phyloP scores from a whole-genome alignment of 371 early-diverging fungal genomes.

The Mortierella sp. region DNA sequence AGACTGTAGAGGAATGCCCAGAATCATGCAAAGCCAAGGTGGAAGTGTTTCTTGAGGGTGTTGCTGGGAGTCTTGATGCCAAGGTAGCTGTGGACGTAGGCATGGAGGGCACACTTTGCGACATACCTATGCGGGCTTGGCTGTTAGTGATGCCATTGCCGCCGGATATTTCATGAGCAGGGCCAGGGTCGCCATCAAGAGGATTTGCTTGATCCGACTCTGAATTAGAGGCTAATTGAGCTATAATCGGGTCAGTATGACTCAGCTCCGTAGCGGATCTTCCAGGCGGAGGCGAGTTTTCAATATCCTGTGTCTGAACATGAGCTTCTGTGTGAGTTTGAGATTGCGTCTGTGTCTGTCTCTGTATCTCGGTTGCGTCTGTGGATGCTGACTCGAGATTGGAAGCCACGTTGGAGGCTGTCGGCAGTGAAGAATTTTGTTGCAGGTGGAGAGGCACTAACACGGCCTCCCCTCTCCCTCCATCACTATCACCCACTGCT shows the following conservation, averaged over 20 bases:
- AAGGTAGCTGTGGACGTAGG: too few species aligned
- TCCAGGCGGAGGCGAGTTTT: not conserved
- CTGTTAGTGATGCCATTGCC: too few species aligned
- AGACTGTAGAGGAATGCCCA: too few species aligned
- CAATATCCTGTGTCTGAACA: not conserved
- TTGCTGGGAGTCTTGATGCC: not conserved
- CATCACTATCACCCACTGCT: too few species aligned
- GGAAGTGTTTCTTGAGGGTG: not conserved
- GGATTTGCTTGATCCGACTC: not conserved
- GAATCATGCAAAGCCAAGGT: not conserved
- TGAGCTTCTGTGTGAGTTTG: too few species aligned
- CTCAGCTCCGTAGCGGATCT: conserved; percentile 1
- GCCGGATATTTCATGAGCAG: too few species aligned
- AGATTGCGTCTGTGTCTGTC: not conserved
- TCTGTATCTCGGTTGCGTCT: not conserved
- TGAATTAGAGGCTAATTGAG: not conserved
- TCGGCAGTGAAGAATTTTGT: not conserved
- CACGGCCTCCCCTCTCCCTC: not conserved
- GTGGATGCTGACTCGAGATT: not conserved
- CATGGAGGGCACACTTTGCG: too few species aligned
- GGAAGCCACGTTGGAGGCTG: not conserved
- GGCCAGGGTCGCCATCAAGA: not conserved
- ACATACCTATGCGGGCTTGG: too few species aligned
- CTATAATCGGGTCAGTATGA: not conserved
- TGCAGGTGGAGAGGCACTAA: not conserved